Base-by-base conservation (phyloP, 805 yeast species). In the Lipomyces sp. region DNA sequence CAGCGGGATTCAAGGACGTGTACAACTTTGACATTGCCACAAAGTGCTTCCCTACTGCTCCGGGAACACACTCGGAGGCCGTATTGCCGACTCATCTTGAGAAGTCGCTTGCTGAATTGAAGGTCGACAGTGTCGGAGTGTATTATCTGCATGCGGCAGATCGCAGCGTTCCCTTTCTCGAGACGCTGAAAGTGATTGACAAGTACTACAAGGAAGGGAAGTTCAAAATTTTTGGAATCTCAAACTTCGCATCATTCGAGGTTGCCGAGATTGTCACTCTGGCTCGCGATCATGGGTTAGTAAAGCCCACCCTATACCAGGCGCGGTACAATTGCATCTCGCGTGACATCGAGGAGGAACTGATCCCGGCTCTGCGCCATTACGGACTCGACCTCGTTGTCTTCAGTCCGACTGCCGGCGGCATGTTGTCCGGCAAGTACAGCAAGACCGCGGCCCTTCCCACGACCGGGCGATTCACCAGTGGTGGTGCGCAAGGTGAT, bases 241-340 rank as follows among this genome's bases (percentile, higher is more conserved):
- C 65, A 13, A 63, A 63, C 57, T 62, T 33, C 37, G 35, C 52
- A 13, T 36, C 55, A 8, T 43, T 43, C 37, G 52, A 51, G 28
- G 52, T 51, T 16, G 51, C 51, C 5, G 45, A 47, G 45, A 37
- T 47, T 16, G 36, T 42, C 18, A 43, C 47, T n/a, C 46, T 49
- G 18, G 31, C 31, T 16, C 21, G 34, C 10, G 26, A 3, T n/a
- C 33, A 47, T 29, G 46, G 46, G 14, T 43, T 40, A 13, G 49
- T 51, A 10, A 39, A 28, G 22, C 66, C 66, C 2, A 49, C 62
- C 3, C 56, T 62, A 21, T 62, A 57, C 53, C 65, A 63, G 45
- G 64, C 62, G 23, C 58, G 60, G 18, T 63, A 63, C 49, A 63
- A 63, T 46, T 57, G 61, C 8, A 42, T 63, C 34, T 45, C 64